Evolutionary conservation across 768 basidiomycete species (phyloP).

Genomic region (Xerocomellus amylosporus): DNA sequence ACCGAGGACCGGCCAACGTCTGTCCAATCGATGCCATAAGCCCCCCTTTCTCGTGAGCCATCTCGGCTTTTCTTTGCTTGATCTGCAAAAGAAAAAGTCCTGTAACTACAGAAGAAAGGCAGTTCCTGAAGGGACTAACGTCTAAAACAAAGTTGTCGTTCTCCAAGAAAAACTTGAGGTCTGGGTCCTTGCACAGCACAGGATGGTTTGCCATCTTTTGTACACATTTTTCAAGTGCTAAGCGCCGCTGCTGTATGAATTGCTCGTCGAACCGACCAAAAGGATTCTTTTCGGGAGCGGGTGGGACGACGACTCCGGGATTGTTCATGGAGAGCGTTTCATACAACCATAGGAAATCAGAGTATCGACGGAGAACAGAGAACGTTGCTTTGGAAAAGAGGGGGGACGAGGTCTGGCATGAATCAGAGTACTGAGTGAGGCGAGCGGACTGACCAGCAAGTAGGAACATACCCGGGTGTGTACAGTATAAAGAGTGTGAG

Average conservation of each 20-base stretch:
- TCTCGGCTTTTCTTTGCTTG: slow-evolving; percentile 80
- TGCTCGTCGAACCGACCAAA: slow-evolving; percentile 92
- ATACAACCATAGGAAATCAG: slow-evolving; percentile 96
- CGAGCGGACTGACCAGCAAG: not conserved
- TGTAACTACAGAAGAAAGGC: not conserved
- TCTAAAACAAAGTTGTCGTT: slow-evolving; percentile 89
- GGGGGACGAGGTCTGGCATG: slow-evolving; percentile 74
- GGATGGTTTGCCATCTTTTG: slow-evolving; percentile 94
- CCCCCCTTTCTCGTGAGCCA: slow-evolving; percentile 75
- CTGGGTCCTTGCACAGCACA: slow-evolving; percentile 81
- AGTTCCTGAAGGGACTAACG: slow-evolving; percentile 45
- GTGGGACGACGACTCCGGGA: slow-evolving; percentile 95
- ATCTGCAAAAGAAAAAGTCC: slow-evolving; percentile 48
- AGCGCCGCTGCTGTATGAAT: slow-evolving; percentile 83
- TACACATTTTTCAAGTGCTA: slow-evolving; percentile 85
- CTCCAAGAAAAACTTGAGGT: slow-evolving; percentile 88
- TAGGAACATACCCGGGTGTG: slow-evolving; percentile 65
- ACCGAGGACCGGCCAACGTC: slow-evolving; percentile 72
- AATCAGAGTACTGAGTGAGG: not conserved
- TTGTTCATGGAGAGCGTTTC: slow-evolving; percentile 86
- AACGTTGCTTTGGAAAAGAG: slow-evolving; percentile 79
- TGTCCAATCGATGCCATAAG: slow-evolving; percentile 83
- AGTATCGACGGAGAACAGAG: slow-evolving; percentile 95
- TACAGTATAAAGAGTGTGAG: slow-evolving; percentile 96
- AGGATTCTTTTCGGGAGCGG: slow-evolving; percentile 91